A percentile compares a stretch with the other conserved stretches of the same genome.
Conservation (phyloP, 1,284 basidiomycete genomes). For the Afroboletus lepidellus region DNA sequence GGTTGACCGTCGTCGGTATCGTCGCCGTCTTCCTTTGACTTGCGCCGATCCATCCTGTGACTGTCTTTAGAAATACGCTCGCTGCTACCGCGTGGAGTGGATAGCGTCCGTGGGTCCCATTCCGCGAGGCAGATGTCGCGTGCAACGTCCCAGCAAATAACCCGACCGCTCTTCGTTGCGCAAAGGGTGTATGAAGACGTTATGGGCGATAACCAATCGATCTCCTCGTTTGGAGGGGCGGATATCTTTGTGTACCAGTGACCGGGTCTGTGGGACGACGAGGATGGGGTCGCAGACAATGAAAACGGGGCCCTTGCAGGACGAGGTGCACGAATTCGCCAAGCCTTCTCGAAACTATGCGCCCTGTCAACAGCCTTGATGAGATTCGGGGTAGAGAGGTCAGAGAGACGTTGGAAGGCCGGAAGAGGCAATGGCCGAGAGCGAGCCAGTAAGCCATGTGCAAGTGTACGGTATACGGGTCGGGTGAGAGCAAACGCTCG, state of each 20-base stretch:
- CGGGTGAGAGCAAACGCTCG: slow-evolving; percentile 59
- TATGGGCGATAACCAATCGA: slow-evolving; percentile 74
- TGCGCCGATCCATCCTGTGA: slow-evolving; percentile 8
- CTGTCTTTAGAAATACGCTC: slow-evolving; percentile 14
- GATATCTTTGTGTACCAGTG: slow-evolving; percentile 63
- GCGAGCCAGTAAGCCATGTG: slow-evolving; percentile 55
- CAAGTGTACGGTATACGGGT: slow-evolving; percentile 63
- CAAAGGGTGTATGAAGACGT: slow-evolving; percentile 71
- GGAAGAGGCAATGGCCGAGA: slow-evolving; percentile 66
- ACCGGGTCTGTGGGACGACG: slow-evolving; percentile 14
- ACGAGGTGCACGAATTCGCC: slow-evolving; percentile 56
- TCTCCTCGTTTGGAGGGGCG: slow-evolving; percentile 61
- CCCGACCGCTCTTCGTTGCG: slow-evolving; percentile 68
- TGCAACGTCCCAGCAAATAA: slow-evolving; percentile 75
- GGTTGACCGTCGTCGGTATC: slow-evolving; percentile 5
- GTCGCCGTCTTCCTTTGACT: slow-evolving; percentile 11
- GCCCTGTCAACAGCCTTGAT: slow-evolving; percentile 62
- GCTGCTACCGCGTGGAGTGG: neutral
- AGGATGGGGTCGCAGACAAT: slow-evolving; percentile 18
- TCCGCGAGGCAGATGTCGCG: slow-evolving; percentile 57
- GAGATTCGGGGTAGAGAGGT: slow-evolving; percentile 58
- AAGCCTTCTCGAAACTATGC: slow-evolving; percentile 56
- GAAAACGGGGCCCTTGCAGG: slow-evolving; percentile 39
- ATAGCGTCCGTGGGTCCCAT: slow-evolving; percentile 51
- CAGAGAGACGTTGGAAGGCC: slow-evolving; percentile 64